Base-by-base conservation (phyloP, 106 monocot species). In the Acorus calamus region DNA sequence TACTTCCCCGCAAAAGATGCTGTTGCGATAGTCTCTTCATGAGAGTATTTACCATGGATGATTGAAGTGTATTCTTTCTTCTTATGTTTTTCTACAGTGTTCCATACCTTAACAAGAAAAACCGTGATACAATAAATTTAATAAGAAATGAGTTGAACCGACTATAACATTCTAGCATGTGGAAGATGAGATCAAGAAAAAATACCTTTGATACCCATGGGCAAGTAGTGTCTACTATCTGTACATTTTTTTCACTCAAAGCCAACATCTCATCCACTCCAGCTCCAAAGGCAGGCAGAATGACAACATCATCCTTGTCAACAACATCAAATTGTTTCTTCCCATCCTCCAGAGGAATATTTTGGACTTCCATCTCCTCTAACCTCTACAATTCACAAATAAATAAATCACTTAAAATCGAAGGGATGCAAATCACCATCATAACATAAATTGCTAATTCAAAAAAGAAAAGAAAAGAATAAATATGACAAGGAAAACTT, bases 201-300 rank as follows among this genome's bases (percentile, higher is more conserved):
- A 56, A 52, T 69, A 94, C 93, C 90, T 96, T 96, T 47, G 94
- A 96, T 51, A 96, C 96, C 96, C 96, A 96, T 64, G 96, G 96
- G 73, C 96, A 96, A 52, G 96, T 96, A 58, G 96, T 96, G 53
- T 96, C 96, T n/a, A 96, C 91, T 50, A 96, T 96, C 52, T 96
- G 96, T 8, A 96, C 80, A 55, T 87, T 82, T 71, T 91, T 96
- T 45, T 96, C 71, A 62, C 84, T 96, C 62, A 96, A 61, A 52
- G 84, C 79, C 54, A 67, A 79, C 96, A 96, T 96, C 74, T 96
- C 96, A 56, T 91, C 87, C 4, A 96, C 90, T 46, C 87, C 66
- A 61, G 96, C 96, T 56, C 96, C 96, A 79, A 96, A 96, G 47
- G 96, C 96, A 67, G 96, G 96, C 42, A 96, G 73, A 71, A 96